phyloP scores from a whole-genome alignment of 768 basidiomycete species.

The Boletellus ananiceps region DNA sequence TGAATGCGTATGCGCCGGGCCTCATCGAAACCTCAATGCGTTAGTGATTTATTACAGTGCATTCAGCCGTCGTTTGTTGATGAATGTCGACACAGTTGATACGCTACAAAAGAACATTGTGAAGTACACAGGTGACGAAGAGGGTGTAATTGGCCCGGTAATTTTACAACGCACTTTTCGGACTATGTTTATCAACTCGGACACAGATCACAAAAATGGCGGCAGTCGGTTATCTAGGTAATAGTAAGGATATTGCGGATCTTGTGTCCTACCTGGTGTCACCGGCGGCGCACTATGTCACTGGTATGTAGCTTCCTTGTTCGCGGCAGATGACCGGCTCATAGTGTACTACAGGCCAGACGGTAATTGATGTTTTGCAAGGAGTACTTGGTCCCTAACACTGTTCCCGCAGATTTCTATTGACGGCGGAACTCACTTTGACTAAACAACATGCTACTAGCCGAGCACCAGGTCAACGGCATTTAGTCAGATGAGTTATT shows the following conservation, averaged over 20 bases:
- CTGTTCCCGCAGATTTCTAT: conserved; percentile 16
- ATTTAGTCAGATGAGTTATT: too few relatives aligned
- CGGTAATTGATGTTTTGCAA: conserved; percentile 13
- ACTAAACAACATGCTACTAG: conserved; percentile 8
- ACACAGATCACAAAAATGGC: conserved; percentile 11
- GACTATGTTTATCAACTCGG: background rate
- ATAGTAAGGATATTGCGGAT: conserved; percentile 31
- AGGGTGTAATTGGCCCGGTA: conserved; percentile 16
- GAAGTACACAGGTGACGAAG: conserved; percentile 9
- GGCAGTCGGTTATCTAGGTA: conserved; percentile 22
- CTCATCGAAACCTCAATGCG: conserved; percentile 27
- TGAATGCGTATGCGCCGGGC: conserved; percentile 35
- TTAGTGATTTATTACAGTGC: conserved; percentile 8
- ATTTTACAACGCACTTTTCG: background rate
- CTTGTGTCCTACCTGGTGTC: conserved; percentile 36
- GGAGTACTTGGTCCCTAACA: background rate
- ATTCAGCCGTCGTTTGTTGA: background rate
- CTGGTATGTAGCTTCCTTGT: conserved; percentile 21
- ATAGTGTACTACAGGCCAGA: conserved; percentile 16
- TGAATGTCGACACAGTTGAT: conserved; percentile 11
- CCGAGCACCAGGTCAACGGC: background rate
- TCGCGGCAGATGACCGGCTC: background rate
- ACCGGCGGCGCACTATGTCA: conserved; percentile 32
- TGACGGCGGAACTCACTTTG: conserved; percentile 24
- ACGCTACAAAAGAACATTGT: conserved; percentile 11